Evolutionary conservation across 352 stramenopile genomes (phyloP), one percentile per base, ranked within the genome.

Genomic region (Pythium coloratum): DNA sequence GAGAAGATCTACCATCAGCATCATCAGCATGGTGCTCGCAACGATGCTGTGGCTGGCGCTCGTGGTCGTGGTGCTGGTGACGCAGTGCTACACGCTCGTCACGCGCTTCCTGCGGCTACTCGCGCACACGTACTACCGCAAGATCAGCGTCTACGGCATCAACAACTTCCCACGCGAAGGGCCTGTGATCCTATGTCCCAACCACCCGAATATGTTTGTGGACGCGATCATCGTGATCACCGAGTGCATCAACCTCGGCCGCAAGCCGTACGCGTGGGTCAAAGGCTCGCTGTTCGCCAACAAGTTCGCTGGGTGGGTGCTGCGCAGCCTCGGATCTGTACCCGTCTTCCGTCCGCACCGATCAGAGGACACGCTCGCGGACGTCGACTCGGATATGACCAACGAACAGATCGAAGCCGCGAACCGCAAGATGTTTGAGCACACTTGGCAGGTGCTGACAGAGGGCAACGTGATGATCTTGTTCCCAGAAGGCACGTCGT

Each of bases 171-270:
- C 84, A 6, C 82, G 84, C 24, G 82, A 93, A 76, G 77, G 76
- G 6, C 84, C 84, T 2, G 84, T 93, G 56, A 91, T 93, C 42
- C 55, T 93, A 58, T 93, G 82, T 24, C 81, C 84, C 9, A 93
- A 93, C 70, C 84, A 93, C 63, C 84, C 84, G 4, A 93, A 93
- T 65, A 93, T 93, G 84, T 78, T 93, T 36, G 82, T 93, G 20
- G 84, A 93, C 62, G 75, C 76, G 65, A 76, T 91, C 40, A 72
- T 93, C n/a, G 82, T 91, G 34, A 81, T 91, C 60, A 91, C 82
- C n/a, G 81, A 93, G 66, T 81, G 73, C 32, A 73, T 67, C n/a
- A 74, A 63, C 30, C 70, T 82, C 34, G 80, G 80, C 9, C 82
- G 82, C 55, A 77, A 77, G 50, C 80, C 84, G 44, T 93, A 88